Conservation (phyloP, 225 moss, liverwort and hornwort species). For the Marchantia paleacea region DNA sequence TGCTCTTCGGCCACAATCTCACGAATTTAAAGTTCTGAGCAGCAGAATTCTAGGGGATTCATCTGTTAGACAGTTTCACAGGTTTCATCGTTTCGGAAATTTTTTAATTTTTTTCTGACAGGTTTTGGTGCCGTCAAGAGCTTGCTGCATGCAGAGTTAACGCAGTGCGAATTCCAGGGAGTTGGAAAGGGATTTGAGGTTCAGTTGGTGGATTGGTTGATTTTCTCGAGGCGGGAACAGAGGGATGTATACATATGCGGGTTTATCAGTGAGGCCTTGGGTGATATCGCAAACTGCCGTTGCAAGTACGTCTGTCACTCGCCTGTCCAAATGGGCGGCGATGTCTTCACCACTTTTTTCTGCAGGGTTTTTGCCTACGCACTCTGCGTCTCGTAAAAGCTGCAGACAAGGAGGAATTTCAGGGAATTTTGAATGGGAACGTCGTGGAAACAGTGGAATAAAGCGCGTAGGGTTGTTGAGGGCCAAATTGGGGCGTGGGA, state of each 20-base stretch:
- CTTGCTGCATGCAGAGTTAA: too few species aligned
- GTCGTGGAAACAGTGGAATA: not conserved
- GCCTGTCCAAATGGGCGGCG: conserved; percentile 28
- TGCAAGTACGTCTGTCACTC: conserved; percentile 18
- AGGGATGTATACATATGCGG: conserved; percentile 35
- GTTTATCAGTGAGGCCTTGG: conserved; percentile 33
- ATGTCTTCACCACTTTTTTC: not conserved
- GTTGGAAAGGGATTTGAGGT: too few species aligned
- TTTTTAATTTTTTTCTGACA: too few species aligned
- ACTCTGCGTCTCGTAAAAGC: not conserved
- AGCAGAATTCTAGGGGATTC: too few species aligned
- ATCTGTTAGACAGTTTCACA: too few species aligned
- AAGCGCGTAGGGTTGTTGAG: not conserved
- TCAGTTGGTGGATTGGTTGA: too few species aligned
- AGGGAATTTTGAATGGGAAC: not conserved
- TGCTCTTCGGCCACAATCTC: too few species aligned
- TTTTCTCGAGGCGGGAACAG: not conserved
- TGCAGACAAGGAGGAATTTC: not conserved
- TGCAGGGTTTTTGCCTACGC: not conserved
- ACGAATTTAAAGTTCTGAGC: too few species aligned
- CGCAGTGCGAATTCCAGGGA: too few species aligned
- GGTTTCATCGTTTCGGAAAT: too few species aligned
- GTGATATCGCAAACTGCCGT: conserved; percentile 10
- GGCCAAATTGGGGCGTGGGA: not conserved
- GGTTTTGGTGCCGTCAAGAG: too few species aligned